Percentiles rank a stretch among this genome's conserved stretches.
These are phyloP conservation scores for Mrakia gelida DNA, from an alignment of 768 basidiomycete species.

Conservation along the genomic window DNA sequence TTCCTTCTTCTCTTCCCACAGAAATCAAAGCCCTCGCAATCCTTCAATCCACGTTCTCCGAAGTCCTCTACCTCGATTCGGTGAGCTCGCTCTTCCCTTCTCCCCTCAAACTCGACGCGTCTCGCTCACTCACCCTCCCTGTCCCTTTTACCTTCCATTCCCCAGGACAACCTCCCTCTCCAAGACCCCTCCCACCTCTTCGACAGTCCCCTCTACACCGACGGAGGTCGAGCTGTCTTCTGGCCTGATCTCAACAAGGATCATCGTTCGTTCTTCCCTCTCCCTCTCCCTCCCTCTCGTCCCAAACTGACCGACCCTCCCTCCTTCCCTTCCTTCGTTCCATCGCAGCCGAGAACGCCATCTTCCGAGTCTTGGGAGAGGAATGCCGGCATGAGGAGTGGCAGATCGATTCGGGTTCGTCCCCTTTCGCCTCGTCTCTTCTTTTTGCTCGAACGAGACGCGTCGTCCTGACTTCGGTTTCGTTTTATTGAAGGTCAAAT, in stretches of 20 bases:
- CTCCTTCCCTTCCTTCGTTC: background rate
- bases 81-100: conserved; percentile 17
- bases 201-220: conserved; percentile 40
- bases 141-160: conserved; percentile 3
- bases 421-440: background rate
- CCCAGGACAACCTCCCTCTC: conserved; percentile 46
- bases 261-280: conserved; percentile 19
- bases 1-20: conserved; percentile 16
- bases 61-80: conserved; percentile 48
- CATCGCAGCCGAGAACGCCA: conserved; percentile 45
- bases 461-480: background rate
- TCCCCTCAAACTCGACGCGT: background rate
- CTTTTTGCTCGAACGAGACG: background rate
- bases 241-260: conserved; percentile 50
- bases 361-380: conserved; percentile 47
- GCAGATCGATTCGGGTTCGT: conserved; percentile 46
- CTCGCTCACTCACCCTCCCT: background rate
- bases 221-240: conserved; percentile 44
- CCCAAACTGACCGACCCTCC: background rate
- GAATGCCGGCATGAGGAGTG: conserved; percentile 43
- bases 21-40: conserved; percentile 46
- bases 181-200: conserved; percentile 47
- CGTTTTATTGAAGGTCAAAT: conserved; percentile 41
- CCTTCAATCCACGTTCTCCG: conserved; percentile 43
- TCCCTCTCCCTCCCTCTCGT: background rate